phyloP scores from a whole-genome alignment of 1,284 basidiomycete species.

The Ganoderma multipileum region DNA sequence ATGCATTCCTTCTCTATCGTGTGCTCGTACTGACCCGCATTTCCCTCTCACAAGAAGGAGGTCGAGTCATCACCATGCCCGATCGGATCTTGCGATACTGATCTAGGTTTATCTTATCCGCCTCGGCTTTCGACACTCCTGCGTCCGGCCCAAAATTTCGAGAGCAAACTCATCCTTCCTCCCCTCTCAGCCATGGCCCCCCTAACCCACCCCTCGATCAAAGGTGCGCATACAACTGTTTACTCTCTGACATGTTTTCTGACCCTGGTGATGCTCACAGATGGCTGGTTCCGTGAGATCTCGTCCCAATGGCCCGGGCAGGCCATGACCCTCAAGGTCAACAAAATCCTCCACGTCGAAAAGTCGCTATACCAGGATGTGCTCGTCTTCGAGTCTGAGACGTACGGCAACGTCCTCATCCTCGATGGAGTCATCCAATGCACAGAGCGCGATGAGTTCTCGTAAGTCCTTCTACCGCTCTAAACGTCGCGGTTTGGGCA shows the following conservation, averaged over 20 bases:
- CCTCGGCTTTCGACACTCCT: no score
- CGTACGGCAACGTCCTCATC: slow-evolving; percentile 95
- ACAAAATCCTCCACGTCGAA: slow-evolving; percentile 94
- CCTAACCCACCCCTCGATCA: slow-evolving; percentile 48
- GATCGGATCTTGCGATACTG: neutral
- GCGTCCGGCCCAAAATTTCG: slow-evolving; percentile 11
- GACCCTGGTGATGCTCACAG: slow-evolving; percentile 45
- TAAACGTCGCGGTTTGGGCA: slow-evolving; percentile 11
- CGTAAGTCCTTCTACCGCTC: slow-evolving; percentile 60
- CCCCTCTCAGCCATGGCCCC: slow-evolving; percentile 40
- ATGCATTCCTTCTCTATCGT: no score
- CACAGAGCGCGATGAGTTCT: slow-evolving; percentile 98
- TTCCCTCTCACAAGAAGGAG: no score
- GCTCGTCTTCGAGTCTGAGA: slow-evolving; percentile 93
- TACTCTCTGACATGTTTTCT: neutral
- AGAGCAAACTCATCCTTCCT: slow-evolving; percentile 7
- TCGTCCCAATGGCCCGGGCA: slow-evolving; percentile 98
- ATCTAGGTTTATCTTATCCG: neutral
- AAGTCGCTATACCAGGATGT: slow-evolving; percentile 96
- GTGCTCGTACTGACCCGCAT: no score
- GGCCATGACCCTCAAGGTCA: slow-evolving; percentile 95
- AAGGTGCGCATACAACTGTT: slow-evolving; percentile 36
- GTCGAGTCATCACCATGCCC: neutral
- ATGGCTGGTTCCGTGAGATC: slow-evolving; percentile 99
- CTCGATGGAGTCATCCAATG: slow-evolving; percentile 97